A percentile compares a stretch with the other conserved stretches of the same genome.
phyloP scores from a whole-genome alignment of 176 grass and related monocot species.

The Oryza rufipogon region DNA sequence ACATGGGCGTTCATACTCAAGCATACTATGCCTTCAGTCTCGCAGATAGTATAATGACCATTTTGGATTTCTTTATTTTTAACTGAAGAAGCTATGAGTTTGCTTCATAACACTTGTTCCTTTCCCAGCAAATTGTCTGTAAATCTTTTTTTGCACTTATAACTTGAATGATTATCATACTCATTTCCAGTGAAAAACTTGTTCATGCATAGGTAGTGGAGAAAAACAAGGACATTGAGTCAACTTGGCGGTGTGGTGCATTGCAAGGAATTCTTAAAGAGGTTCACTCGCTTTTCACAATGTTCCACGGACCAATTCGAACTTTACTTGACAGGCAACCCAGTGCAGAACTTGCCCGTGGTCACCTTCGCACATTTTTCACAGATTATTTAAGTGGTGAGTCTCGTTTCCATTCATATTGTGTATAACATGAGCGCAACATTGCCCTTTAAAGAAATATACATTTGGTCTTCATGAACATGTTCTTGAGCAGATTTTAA shows the following conservation, averaged over 20 bases:
- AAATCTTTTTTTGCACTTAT: constrained; percentile 16
- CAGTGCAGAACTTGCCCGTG: constrained; percentile 79
- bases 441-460: background rate
- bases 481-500: constrained; percentile 68
- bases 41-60: constrained; percentile 12
- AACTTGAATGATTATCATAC: constrained; percentile 22
- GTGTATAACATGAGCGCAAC: background rate
- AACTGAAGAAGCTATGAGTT: constrained; percentile 22
- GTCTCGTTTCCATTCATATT: constrained; percentile 35
- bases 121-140: constrained; percentile 5
- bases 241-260: constrained; percentile 64
- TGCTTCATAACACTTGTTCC: background rate
- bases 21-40: constrained; percentile 1
- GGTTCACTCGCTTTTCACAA: constrained; percentile 81
- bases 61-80: constrained; percentile 13
- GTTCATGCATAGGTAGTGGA: constrained; percentile 70
- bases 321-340: constrained; percentile 85
- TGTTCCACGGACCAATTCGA: constrained; percentile 83
- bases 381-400: constrained; percentile 91
- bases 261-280: constrained; percentile 83
- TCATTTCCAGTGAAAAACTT: constrained; percentile 27
- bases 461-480: constrained; percentile 13
- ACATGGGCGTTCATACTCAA: background rate
- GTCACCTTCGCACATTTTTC: constrained; percentile 78
- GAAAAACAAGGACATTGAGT: constrained; percentile 78